Conservation (phyloP, 2,329 filamentous ascomycete species). For the Paraconiothyrium sp. region DNA sequence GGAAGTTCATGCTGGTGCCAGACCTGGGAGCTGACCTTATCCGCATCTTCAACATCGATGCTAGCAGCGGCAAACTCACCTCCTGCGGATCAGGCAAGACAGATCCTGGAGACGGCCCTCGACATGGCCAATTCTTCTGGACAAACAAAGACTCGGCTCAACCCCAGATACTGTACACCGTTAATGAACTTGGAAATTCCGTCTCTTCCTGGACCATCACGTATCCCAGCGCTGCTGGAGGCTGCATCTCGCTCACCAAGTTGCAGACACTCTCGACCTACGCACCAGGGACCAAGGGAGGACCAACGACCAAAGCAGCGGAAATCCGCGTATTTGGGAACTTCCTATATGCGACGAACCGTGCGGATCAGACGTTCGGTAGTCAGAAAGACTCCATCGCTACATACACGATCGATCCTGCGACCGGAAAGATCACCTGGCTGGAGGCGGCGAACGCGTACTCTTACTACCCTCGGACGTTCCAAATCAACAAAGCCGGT, state of each 20-base stretch:
- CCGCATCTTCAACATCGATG: constrained; percentile 61
- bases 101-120: constrained; percentile 59
- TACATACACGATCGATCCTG: constrained; percentile 27
- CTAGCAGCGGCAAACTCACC: constrained; percentile 53
- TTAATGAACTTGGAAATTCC: constrained; percentile 38
- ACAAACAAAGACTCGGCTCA: constrained; percentile 26
- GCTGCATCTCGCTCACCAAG: constrained; percentile 31
- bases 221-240: constrained; percentile 18
- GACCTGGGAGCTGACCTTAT: constrained; percentile 65
- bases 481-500: constrained; percentile 32
- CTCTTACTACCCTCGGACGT: constrained; percentile 36
- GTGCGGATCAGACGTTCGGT: constrained; percentile 36
- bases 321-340: constrained; percentile 34
- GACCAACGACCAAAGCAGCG: constrained; percentile 30
- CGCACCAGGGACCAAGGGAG: constrained; percentile 21
- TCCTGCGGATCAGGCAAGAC: constrained; percentile 53
- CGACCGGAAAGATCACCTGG: constrained; percentile 29
- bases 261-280: constrained; percentile 35
- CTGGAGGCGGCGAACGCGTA: constrained; percentile 33
- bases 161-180: constrained; percentile 22
- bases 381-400: constrained; percentile 36
- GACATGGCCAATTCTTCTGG: constrained; percentile 58
- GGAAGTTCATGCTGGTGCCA: constrained; percentile 58
- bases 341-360: constrained; percentile 38
- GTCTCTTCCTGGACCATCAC: constrained; percentile 32